Evolutionary conservation across 257 asterid species (phyloP), one percentile per base, ranked within the genome.

Genomic region (Petunia axillaris): DNA sequence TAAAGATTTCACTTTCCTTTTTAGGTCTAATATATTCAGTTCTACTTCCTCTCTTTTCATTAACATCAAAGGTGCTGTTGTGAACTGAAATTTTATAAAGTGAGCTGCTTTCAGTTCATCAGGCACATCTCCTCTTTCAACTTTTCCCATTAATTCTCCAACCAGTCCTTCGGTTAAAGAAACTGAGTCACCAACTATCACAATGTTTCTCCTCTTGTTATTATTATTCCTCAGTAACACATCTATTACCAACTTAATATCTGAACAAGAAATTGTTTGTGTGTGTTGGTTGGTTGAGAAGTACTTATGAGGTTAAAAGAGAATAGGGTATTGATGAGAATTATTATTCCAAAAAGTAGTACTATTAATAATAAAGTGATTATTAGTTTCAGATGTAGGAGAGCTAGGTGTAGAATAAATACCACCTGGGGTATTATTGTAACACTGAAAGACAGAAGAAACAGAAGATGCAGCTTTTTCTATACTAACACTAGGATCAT

Each of bases 41-140:
- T 91, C 96, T 7, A 93, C 93, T 64, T 91, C 97, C 0, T 93
- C 91, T 38, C 82, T 91, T 78, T 79, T 91, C 97, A 91, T 91
- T 55, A 88, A 79, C 87, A 44, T 87, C 16, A 93, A 70, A 0
- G 92, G 91, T 8, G 93, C 91, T 15, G 92, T 57, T 11, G 94
- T 83, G 79, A 90, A 87, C 71, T 89, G 90, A 68, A 91, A 88
- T 59, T 87, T 91, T 14, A 91, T 81, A 64, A 90, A 83, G 62
- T 85, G 86, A 7, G 85, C 87, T 10, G 81, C 80, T 67, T 86
- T 88, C 64, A 93, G 62, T 54, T 89, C 94, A 15, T 89, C 91
- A 0, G 93, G 92, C 1, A 90, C 86, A 25, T 90, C 91, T 1
- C 92, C 91, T 35, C 81, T 84, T 39, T 93, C 92, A 2, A 91